Conservation (phyloP, 495 filamentous ascomycete genomes). For the Physcia stellaris region DNA sequence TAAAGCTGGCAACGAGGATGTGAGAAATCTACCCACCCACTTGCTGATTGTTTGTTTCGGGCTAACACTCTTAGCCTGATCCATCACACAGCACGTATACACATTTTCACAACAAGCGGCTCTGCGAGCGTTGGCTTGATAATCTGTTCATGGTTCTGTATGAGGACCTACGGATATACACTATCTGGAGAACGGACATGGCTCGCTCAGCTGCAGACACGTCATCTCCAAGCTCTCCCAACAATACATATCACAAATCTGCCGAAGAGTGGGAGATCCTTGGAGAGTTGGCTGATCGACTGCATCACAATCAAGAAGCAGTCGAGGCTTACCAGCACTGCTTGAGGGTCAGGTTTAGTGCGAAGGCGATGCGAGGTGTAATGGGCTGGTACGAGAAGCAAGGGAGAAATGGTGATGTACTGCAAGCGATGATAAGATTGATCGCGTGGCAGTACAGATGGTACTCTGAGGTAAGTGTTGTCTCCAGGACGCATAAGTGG, state of each 20-base stretch:
- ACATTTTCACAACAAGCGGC: constrained; percentile 83
- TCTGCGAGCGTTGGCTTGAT: constrained; percentile 96
- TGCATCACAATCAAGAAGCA: constrained; percentile 80
- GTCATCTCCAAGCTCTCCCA: not conserved
- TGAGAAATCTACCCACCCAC: constrained; percentile 26
- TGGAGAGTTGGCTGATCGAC: constrained; percentile 77
- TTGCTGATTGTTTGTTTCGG: not conserved
- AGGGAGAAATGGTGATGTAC: constrained; percentile 58
- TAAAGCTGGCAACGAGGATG: constrained; percentile 67
- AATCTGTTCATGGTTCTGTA: constrained; percentile 99
- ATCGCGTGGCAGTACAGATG: constrained; percentile 98
- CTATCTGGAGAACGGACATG: constrained; percentile 97
- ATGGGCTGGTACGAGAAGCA: constrained; percentile 61
- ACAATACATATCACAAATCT: constrained; percentile 80
- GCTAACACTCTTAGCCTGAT: constrained; percentile 24
- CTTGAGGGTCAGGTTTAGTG: constrained; percentile 68
- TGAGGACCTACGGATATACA: constrained; percentile 94
- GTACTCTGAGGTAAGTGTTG: constrained; percentile 69
- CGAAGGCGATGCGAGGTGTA: constrained; percentile 77
- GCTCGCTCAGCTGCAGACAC: constrained; percentile 37
- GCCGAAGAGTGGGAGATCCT: constrained; percentile 98
- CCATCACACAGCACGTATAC: constrained; percentile 38
- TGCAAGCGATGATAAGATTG: constrained; percentile 69
- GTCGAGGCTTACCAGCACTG: constrained; percentile 86
- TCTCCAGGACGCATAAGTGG: not conserved